These are phyloP conservation scores for Jackrogersella minutella DNA, from an alignment of 495 filamentous ascomycete species.

Conservation along the genomic window DNA sequence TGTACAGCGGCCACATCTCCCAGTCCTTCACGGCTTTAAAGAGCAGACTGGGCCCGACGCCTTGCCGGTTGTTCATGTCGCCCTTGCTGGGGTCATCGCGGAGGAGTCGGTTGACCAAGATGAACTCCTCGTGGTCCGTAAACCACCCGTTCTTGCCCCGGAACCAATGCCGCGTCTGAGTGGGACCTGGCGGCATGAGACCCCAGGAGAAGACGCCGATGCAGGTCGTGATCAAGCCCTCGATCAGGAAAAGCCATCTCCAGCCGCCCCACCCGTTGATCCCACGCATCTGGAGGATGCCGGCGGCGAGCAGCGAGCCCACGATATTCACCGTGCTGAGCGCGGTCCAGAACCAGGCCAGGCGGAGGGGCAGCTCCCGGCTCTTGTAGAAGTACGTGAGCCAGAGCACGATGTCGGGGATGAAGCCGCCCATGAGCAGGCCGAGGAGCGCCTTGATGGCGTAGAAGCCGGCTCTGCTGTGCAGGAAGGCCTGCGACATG, in stretches of 20 bases:
- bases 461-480: constrained; percentile 49
- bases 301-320: constrained; percentile 59
- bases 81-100: constrained; percentile 72
- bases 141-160: constrained; percentile 68
- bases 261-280: constrained; percentile 58
- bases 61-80: constrained; percentile 68
- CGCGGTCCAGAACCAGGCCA: constrained; percentile 62
- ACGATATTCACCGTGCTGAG: constrained; percentile 56
- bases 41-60: constrained; percentile 55
- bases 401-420: constrained; percentile 61
- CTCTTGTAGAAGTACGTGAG: constrained; percentile 63
- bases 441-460: constrained; percentile 56
- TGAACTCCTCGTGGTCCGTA: constrained; percentile 63
- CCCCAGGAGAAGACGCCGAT: constrained; percentile 62
- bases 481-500: constrained; percentile 52
- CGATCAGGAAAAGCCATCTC: constrained; percentile 64
- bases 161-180: constrained; percentile 63
- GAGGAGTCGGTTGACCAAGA: constrained; percentile 68
- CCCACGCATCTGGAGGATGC: constrained; percentile 61
- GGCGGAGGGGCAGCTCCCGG: constrained; percentile 58
- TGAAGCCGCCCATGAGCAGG: constrained; percentile 59
- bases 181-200: constrained; percentile 60
- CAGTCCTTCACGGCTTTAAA: constrained; percentile 61
- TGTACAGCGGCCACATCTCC: constrained; percentile 68
- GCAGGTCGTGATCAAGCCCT: constrained; percentile 61